Evolutionary conservation across 2,329 filamentous ascomycete genomes (phyloP), one percentile per base, ranked within the genome.

Genomic region (Emergomyces orientalis): DNA sequence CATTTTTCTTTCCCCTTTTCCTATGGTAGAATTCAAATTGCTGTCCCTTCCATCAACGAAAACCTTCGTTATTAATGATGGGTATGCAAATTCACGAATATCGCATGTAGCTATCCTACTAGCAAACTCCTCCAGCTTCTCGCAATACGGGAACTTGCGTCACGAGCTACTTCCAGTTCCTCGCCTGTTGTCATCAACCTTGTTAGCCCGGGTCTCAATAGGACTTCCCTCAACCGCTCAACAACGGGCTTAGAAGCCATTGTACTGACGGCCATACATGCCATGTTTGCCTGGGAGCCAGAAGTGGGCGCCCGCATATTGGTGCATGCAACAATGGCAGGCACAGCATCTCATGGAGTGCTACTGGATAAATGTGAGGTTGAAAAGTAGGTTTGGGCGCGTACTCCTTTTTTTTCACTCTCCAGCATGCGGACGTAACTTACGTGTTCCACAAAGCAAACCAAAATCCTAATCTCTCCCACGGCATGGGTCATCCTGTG

Each of bases 121-220:
- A 60, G 54, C 57, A 65, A 65, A 49, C 62, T 65, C 5, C 58
- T 65, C 39, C 60, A 65, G 34, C 43, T 65, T 39, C 43, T 65
- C 34, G 57, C 47, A n/a, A 63, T 59, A 17, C 55, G 62, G 25
- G 57, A 65, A 34, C 37, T 65, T 37, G 62, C 62, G 2, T 19
- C 30, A 4, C 34, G 47, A 8, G 58, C 51, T 14, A 3, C 62
- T 22, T 55, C 57, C 67, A 27, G 47, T 43, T 63, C 64, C 22
- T 56, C 61, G 9, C 45, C 27, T 2, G 61, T 63, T 27, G 61
- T 67, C 43, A 60, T 71, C 39, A 69, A 65, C 60, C 59, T 67
- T 39, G 61, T 69, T 43, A 70, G 68, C 45, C 70, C 70, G 1
- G 70, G 70, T 2, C 58, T 71, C 13, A 69, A 67, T 56, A 45